phyloP scores from a whole-genome alignment of 192 early-diverging fungal species.

The Linnemannia elongata region DNA sequence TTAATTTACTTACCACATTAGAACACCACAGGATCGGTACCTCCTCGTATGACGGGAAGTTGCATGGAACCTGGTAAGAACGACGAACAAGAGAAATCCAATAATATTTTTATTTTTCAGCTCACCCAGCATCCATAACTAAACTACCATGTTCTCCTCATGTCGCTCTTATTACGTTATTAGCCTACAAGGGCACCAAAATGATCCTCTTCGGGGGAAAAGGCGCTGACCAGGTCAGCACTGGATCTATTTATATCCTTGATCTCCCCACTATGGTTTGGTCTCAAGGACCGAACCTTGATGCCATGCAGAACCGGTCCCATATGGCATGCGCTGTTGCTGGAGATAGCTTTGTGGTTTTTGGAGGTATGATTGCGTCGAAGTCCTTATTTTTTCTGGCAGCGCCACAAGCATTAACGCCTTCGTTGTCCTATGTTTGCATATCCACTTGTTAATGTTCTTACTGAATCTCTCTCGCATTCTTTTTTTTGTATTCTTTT shows the following conservation, averaged over 20 bases:
- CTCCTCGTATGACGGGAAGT: neutral
- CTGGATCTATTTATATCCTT: neutral
- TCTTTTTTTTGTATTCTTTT: neutral
- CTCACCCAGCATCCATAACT: neutral
- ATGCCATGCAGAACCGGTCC: neutral
- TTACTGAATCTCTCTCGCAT: too few relatives aligned
- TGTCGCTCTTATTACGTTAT: neutral
- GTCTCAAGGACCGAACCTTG: neutral
- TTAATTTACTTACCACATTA: neutral
- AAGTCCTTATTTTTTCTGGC: neutral
- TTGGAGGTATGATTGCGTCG: neutral
- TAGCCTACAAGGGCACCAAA: constrained; percentile 6
- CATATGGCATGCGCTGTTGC: neutral
- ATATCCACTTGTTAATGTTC: neutral
- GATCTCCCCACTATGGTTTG: neutral
- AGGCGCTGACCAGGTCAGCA: neutral
- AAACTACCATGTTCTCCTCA: neutral
- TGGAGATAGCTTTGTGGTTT: neutral
- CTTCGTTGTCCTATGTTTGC: neutral
- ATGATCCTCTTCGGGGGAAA: neutral
- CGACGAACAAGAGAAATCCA: neutral
- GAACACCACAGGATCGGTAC: neutral
- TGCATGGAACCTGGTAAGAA: neutral
- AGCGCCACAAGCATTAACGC: neutral
- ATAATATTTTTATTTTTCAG: too few relatives aligned